Base-by-base conservation (phyloP, 164 flowering plant genomes). In the Magnolia officinalis region DNA sequence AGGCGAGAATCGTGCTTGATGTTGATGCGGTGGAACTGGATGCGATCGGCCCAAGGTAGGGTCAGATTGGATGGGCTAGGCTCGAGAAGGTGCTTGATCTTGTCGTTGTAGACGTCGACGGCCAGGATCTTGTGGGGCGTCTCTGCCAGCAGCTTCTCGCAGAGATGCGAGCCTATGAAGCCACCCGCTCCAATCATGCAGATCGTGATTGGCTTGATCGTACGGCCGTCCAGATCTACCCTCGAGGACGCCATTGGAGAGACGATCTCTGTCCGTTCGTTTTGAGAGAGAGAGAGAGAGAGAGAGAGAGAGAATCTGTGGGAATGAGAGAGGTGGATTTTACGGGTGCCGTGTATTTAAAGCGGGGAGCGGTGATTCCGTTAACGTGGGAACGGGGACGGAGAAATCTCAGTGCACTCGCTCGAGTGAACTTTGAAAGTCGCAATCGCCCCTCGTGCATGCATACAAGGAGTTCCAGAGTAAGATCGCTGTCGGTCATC, bases 1-100 rank as follows among this genome's bases (percentile, higher is more conserved):
- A 96, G 97, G 63, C 99, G 84, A 1, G 99, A 92, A 72, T 96
- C 98, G 77, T 96, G 85, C 90, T 94, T 94, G 79, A 96, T 96
- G 81, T 96, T 96, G 88, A 96, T 79, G 49, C 97, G 90, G 81
- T 96, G 98, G 80, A 96, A 96, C 85, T 90, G 89, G 81, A 96
- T 94, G 73, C 99, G 91, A 70, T 78, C 90, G 31, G 84, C 77
- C 90, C 90, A 91, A 1, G 92, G 87, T 2, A 72, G 78, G n/a
- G 23, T 50, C 2, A 67, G 26, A 50, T 61, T 10, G 52, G 66
- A 21, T 8, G 86, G 8, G 0, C 68, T 67, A 3, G 82, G 76
- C 52, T 80, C 81, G 50, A 85, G 63, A 4, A 84, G 76, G 69
- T 84, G 86, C 76, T 78, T 78, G 77, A 84, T 80, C 81, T 82